These are phyloP conservation scores for Globisporangium barbulae DNA, from an alignment of 352 stramenopile species.

Conservation along the genomic window DNA sequence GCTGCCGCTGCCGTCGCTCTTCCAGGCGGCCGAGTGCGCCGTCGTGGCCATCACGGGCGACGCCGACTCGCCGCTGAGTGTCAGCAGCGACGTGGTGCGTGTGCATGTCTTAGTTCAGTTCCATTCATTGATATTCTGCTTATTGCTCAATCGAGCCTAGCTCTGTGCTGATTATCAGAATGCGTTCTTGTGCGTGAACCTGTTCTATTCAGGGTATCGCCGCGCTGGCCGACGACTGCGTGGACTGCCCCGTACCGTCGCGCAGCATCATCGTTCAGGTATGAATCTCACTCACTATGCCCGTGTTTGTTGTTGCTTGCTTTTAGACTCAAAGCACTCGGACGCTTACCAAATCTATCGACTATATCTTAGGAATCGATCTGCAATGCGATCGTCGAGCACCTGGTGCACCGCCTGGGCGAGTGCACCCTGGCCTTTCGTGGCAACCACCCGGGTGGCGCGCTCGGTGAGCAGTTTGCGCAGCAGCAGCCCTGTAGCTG, in stretches of 20 bases:
- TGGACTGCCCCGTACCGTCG: conserved; percentile 56
- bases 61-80: conserved; percentile 28
- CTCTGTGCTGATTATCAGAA: neutral
- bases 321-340: neutral
- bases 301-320: neutral
- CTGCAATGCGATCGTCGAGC: conserved; percentile 70
- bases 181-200: neutral
- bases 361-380: conserved; percentile 46
- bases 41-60: conserved; percentile 57
- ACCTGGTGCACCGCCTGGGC: conserved; percentile 37
- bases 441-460: conserved; percentile 66
- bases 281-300: neutral
- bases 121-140: neutral
- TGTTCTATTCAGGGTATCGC: conserved; percentile 30
- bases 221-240: conserved; percentile 44
- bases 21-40: conserved; percentile 33
- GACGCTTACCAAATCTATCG: neutral
- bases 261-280: conserved; percentile 81
- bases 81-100: conserved; percentile 37
- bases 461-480: conserved; percentile 37
- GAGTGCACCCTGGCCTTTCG: conserved; percentile 32
- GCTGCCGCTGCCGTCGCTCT: conserved; percentile 40
- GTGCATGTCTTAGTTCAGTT: neutral
- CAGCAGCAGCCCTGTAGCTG: neutral
- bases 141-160: too few species aligned